These are phyloP conservation scores for Diutina scorzettiae DNA, from an alignment of 1,139 yeast genomes.

Conservation along the genomic window DNA sequence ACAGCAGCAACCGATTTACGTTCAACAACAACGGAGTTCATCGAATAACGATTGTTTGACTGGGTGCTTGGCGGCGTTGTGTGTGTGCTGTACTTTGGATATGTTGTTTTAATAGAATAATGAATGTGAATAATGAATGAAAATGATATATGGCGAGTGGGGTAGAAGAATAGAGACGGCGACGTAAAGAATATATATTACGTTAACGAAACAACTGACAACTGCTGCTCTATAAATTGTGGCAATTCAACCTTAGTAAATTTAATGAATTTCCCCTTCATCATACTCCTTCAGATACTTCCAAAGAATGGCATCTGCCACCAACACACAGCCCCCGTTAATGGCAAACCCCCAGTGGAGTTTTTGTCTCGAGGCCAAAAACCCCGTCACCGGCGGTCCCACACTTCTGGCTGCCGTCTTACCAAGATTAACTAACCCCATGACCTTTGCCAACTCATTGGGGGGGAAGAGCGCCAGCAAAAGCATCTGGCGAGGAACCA, in stretches of 20 bases:
- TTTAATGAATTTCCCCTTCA: not conserved
- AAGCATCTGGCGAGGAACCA: slow-evolving; percentile 77
- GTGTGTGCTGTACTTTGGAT: slow-evolving; percentile 66
- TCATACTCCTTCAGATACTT: not conserved
- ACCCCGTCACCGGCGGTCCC: slow-evolving; percentile 75
- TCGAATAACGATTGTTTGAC: slow-evolving; percentile 42
- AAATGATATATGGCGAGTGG: too few relatives aligned
- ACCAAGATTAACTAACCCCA: slow-evolving; percentile 79
- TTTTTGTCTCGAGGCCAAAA: slow-evolving; percentile 40
- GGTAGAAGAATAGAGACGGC: too few relatives aligned
- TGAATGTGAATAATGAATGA: not conserved
- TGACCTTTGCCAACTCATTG: slow-evolving; percentile 56
- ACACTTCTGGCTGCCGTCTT: slow-evolving; percentile 75
- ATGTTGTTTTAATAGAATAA: slow-evolving; percentile 35
- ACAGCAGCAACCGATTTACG: slow-evolving; percentile 40
- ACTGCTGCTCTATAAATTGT: not conserved
- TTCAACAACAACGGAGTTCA: slow-evolving; percentile 37
- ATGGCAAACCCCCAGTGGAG: slow-evolving; percentile 51
- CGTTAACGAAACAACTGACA: not conserved
- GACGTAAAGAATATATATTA: not conserved
- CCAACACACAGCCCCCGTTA: slow-evolving; percentile 42
- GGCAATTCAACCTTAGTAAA: not conserved
- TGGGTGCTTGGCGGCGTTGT: slow-evolving; percentile 62
- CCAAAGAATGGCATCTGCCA: slow-evolving; percentile 30
- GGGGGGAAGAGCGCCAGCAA: slow-evolving; percentile 55